Conservation (phyloP, 1,284 basidiomycete species). For the Sanghuangporus weigelae region DNA sequence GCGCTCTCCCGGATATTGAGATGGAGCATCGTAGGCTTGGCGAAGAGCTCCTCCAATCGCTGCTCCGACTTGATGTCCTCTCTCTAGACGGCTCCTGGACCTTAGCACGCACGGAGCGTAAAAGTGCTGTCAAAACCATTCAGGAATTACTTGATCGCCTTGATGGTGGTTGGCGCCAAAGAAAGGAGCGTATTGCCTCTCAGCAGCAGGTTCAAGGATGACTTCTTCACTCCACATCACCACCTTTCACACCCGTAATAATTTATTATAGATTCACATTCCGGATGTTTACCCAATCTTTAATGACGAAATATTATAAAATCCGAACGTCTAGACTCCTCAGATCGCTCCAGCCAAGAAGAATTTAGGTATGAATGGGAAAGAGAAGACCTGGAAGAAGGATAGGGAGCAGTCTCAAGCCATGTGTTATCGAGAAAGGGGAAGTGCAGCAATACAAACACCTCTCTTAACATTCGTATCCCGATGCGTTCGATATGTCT, state of each 20-base stretch:
- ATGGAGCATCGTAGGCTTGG: conserved; percentile 56
- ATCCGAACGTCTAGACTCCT: background rate
- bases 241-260: background rate
- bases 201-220: background rate
- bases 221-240: background rate
- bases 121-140: conserved; percentile 67
- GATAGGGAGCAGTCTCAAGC: background rate
- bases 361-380: background rate
- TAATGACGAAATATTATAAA: background rate
- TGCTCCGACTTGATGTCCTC: conserved; percentile 74
- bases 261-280: background rate
- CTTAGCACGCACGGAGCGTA: conserved; percentile 64
- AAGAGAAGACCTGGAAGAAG: no score
- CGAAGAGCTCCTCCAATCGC: conserved; percentile 69
- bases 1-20: conserved; percentile 16
- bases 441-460: background rate
- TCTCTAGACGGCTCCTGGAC: conserved; percentile 63
- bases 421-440: background rate
- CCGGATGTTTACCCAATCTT: background rate
- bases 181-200: conserved; percentile 1
- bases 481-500: background rate
- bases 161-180: conserved; percentile 42
- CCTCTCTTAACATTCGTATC: background rate
- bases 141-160: conserved; percentile 53
- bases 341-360: background rate